These are phyloP conservation scores for Lipomyces kockii DNA, from an alignment of 805 yeast species.

Conservation along the genomic window DNA sequence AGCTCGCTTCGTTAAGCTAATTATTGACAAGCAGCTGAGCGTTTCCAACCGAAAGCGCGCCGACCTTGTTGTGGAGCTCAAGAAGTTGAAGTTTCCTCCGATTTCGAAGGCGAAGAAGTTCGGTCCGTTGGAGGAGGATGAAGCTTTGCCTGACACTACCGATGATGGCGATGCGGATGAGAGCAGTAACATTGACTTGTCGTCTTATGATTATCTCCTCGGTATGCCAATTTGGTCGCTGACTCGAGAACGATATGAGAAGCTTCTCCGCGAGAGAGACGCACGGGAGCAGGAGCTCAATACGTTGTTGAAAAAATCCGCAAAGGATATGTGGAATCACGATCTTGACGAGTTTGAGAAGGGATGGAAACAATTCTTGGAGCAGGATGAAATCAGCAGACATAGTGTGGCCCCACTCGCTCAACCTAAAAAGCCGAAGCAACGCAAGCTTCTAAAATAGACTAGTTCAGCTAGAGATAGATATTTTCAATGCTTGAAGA, in stretches of 20 bases:
- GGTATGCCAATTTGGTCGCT: conserved; percentile 95
- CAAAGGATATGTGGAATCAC: conserved; percentile 85
- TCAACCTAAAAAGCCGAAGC: neutral
- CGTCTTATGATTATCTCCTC: conserved; percentile 76
- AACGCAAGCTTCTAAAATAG: neutral
- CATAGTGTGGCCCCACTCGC: neutral
- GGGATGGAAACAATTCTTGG: conserved; percentile 70
- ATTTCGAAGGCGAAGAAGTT: conserved; percentile 34
- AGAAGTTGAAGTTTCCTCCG: conserved; percentile 66
- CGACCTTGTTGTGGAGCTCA: conserved; percentile 65
- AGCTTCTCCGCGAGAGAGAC: conserved; percentile 71
- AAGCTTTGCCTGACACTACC: conserved; percentile 56
- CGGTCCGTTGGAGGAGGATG: conserved; percentile 66
- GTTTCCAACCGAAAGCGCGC: conserved; percentile 77
- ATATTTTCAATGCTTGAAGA: neutral
- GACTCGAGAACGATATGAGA: conserved; percentile 86
- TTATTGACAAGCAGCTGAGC: conserved; percentile 71
- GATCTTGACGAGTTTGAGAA: conserved; percentile 77
- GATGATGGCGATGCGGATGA: conserved; percentile 47
- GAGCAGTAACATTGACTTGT: conserved; percentile 38
- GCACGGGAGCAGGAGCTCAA: conserved; percentile 74
- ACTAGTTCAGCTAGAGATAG: neutral
- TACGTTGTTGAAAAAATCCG: conserved; percentile 63
- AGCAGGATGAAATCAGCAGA: conserved; percentile 52
- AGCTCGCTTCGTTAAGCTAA: conserved; percentile 89